Conservation (phyloP, 2,329 filamentous ascomycete species). For the Colletotrichum kahawae region DNA sequence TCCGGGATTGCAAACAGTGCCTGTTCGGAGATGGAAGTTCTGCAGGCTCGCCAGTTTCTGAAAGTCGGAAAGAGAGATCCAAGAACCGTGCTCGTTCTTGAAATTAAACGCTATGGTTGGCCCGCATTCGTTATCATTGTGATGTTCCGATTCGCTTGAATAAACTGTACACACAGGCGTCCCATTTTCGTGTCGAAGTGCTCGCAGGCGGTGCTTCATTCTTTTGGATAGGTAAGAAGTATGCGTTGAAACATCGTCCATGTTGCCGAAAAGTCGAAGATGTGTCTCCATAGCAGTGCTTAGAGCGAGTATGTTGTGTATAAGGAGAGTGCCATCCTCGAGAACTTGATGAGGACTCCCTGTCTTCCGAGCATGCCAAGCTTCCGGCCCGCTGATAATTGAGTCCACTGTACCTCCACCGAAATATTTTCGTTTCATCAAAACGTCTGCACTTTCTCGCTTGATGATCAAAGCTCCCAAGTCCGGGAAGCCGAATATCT, state of each 20-base stretch:
- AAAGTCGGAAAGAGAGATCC: neutral
- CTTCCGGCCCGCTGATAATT: neutral
- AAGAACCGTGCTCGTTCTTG: neutral
- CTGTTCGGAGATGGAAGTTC: neutral
- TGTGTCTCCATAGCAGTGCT: neutral
- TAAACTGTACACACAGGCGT: neutral
- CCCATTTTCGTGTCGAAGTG: neutral
- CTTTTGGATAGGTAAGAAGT: neutral
- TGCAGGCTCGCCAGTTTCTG: neutral
- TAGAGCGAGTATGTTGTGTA: neutral
- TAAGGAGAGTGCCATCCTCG: neutral
- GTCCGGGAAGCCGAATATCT: constrained; percentile 97
- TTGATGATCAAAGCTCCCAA: neutral
- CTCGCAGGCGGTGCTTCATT: neutral
- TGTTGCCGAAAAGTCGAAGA: neutral
- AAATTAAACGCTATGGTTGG: neutral
- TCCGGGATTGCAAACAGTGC: neutral
- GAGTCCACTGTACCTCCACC: neutral
- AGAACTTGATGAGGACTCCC: neutral
- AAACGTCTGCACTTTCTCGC: neutral
- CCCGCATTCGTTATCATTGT: neutral
- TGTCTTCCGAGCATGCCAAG: neutral
- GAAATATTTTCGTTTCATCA: neutral
- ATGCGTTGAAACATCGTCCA: neutral
- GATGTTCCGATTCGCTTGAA: neutral